Evolutionary conservation across 2,329 filamentous ascomycete genomes (phyloP).

Genomic region (Dactylellina drechsleri): DNA sequence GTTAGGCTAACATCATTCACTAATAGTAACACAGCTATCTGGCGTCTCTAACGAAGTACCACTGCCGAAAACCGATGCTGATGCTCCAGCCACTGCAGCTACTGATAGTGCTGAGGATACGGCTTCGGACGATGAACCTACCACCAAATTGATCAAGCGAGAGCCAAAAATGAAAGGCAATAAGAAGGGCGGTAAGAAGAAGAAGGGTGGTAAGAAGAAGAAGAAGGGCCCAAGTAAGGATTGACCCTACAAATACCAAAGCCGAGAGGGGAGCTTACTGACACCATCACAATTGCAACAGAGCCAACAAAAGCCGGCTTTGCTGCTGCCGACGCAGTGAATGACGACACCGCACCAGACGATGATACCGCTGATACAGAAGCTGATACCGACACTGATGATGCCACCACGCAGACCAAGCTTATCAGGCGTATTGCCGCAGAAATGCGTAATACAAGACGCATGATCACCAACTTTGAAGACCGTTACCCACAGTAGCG

Average conservation of each 20-base stretch:
- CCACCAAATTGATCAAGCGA: conserved; percentile 8
- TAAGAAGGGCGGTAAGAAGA: conserved; percentile 1
- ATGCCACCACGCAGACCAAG: not conserved
- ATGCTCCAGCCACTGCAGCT: not conserved
- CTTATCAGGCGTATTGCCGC: not conserved
- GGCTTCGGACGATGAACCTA: not conserved
- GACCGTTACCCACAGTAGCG: too few relatives aligned
- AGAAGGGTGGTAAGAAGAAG: conserved; percentile 6
- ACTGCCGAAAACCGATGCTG: not conserved
- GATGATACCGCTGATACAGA: not conserved
- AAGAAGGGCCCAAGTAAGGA: conserved; percentile 5
- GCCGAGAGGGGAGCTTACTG: not conserved
- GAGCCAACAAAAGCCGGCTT: not conserved
- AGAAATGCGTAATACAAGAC: too few relatives aligned
- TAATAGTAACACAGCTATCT: not conserved
- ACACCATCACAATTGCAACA: not conserved
- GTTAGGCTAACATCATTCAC: not conserved
- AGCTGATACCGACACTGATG: not conserved
- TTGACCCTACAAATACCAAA: not conserved
- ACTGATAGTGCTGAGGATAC: not conserved
- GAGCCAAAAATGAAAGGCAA: conserved; percentile 8
- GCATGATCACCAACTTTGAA: too few relatives aligned
- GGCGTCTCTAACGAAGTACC: not conserved
- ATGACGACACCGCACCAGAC: not conserved
- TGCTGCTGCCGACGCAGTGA: not conserved